Conservation (phyloP, 257 asterid genomes). For the Solanum appendiculatum region DNA sequence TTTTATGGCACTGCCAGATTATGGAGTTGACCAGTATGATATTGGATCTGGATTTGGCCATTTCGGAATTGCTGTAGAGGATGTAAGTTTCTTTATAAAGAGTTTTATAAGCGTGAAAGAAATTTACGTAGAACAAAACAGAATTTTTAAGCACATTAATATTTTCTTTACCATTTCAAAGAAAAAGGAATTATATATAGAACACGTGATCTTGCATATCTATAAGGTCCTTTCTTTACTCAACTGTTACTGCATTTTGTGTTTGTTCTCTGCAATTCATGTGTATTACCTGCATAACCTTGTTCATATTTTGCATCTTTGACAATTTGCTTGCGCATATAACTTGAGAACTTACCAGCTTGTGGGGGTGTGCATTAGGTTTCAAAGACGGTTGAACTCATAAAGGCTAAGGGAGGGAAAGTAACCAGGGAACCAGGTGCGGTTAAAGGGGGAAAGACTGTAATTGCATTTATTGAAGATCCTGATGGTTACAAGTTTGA, state of each 20-base stretch:
- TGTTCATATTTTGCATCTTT: not conserved
- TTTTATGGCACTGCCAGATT: constrained; percentile 45
- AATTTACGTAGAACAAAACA: not conserved
- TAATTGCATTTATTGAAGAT: constrained; percentile 92
- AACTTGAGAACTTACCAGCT: not conserved
- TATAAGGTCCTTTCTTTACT: not conserved
- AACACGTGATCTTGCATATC: not conserved
- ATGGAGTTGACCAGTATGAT: constrained; percentile 90
- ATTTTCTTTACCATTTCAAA: not conserved
- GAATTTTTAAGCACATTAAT: not conserved
- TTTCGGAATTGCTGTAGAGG: constrained; percentile 94
- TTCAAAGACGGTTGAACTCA: constrained; percentile 75
- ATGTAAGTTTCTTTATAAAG: constrained; percentile 45
- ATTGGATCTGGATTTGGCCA: constrained; percentile 92
- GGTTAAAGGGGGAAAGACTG: constrained; percentile 95
- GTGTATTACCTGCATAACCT: not conserved
- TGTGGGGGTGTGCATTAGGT: constrained; percentile 34
- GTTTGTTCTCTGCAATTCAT: not conserved
- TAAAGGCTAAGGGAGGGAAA: constrained; percentile 93
- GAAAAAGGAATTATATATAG: not conserved
- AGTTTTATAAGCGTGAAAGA: not conserved
- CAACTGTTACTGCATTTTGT: not conserved
- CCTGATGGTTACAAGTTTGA: constrained; percentile 99
- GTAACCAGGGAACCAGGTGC: constrained; percentile 97
- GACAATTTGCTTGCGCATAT: not conserved